Evolutionary conservation across 495 filamentous ascomycete species (phyloP).

Genomic region (Ramalina intermedia): DNA sequence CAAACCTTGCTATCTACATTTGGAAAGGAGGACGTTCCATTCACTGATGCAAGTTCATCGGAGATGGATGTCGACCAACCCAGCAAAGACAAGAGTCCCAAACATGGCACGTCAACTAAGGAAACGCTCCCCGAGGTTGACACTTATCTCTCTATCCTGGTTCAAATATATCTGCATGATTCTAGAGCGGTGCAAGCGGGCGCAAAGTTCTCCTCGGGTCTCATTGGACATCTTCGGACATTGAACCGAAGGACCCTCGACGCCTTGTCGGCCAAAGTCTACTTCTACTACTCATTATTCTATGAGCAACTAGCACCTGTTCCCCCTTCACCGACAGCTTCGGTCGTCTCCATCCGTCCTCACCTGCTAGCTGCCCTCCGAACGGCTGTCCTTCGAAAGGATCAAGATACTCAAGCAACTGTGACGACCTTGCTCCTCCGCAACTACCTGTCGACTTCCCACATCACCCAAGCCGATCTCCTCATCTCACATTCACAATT

Average conservation of each 20-base stretch:
- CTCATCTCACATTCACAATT: slow-evolving; percentile 91
- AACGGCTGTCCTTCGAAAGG: slow-evolving; percentile 87
- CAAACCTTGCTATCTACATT: slow-evolving; percentile 55
- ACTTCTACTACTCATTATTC: slow-evolving; percentile 95
- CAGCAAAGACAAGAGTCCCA: slow-evolving; percentile 31
- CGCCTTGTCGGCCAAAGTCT: slow-evolving; percentile 83
- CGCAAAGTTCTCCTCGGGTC: slow-evolving; percentile 62
- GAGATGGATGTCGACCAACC: slow-evolving; percentile 73
- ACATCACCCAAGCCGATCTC: slow-evolving; percentile 92
- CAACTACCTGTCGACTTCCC: slow-evolving; percentile 90
- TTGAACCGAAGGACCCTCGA: slow-evolving; percentile 90
- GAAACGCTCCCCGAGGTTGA: slow-evolving; percentile 82
- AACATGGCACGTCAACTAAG: slow-evolving; percentile 31
- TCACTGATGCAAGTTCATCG: slow-evolving; percentile 34
- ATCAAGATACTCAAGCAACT: slow-evolving; percentile 88
- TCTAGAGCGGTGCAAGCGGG: slow-evolving; percentile 62
- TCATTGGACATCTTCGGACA: slow-evolving; percentile 71
- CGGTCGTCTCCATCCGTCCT: slow-evolving; percentile 72
- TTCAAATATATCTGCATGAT: slow-evolving; percentile 83
- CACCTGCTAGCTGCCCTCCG: slow-evolving; percentile 76
- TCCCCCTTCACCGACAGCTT: slow-evolving; percentile 72
- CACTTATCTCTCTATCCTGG: slow-evolving; percentile 76
- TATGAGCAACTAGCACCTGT: slow-evolving; percentile 75
- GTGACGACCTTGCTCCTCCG: slow-evolving; percentile 89
- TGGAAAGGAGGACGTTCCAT: slow-evolving; percentile 45